Evolutionary conservation across 176 grass and related monocot species (phyloP), one percentile per base, ranked within the genome.

Genomic region (Rhynchospora pubera): DNA sequence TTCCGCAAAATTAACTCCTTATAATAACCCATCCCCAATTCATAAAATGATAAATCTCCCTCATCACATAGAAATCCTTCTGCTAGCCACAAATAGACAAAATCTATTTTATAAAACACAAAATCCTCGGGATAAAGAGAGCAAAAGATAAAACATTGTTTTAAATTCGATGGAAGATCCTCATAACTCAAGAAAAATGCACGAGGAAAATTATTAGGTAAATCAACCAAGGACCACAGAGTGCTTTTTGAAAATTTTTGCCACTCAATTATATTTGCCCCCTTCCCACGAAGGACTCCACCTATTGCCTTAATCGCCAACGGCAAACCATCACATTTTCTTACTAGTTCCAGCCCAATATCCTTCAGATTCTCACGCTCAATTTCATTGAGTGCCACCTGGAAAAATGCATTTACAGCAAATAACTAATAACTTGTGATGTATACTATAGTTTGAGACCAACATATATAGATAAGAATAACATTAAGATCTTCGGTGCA

Each of bases 171-270:
- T 21, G 77, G 43, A 11, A 93, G 59, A 39, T 91, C 19, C 0
- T 24, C 87, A 7, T 87, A 93, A 10, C 91, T 93, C 68, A 93
- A 55, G 65, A 85, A 93, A 0, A 93, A n/a, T 21, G 82, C 22
- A 0, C 75, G 77, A 19, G 3, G 51, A 0, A 88, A 0, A 62
- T 72, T 83, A 5, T 79, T 0, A 0, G 91, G 81, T 59, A 87
- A 79, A 34, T 57, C 83, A 14, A 21, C 13, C 19, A 39, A 19
- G 11, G 64, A 84, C 91, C 91, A 93, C 30, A 71, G 9, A 21
- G 81, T 32, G 6, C 57, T 79, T 57, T 3, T 8, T 8, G 82
- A 56, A 65, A 89, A 18, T 3, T 2, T 76, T 8, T 68, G 22
- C 85, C 87, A 87, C 7, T 85, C 85, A 22, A 28, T 61, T 0